These are phyloP conservation scores for Trichosanthes cucumerina DNA, from an alignment of 306 rosid species.

Conservation along the genomic window DNA sequence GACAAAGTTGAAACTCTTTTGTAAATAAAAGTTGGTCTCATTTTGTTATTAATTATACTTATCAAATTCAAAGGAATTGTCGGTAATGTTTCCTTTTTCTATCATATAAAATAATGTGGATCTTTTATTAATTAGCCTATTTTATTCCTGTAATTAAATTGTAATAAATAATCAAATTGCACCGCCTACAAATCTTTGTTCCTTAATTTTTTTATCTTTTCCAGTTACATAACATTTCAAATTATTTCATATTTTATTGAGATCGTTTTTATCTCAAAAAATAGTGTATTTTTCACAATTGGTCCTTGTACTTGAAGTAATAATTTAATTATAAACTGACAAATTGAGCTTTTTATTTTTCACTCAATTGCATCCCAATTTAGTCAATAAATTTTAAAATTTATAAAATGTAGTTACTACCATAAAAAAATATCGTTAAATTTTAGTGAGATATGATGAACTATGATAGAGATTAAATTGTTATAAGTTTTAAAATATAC, in stretches of 20 bases:
- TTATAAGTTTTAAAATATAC: no score
- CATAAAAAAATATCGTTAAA: no score
- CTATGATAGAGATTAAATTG: no score
- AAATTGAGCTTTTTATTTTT: no score
- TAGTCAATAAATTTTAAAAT: no score
- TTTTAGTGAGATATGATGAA: no score
- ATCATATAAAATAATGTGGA: neutral
- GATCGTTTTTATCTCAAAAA: no score
- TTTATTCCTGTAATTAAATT: neutral
- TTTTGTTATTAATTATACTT: neutral
- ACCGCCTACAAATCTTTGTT: neutral
- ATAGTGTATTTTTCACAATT: no score
- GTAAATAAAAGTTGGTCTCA: neutral
- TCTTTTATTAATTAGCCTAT: neutral
- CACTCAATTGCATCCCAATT: no score
- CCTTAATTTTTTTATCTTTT: neutral
- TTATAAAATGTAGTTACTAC: no score
- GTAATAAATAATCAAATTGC: neutral
- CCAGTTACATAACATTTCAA: neutral
- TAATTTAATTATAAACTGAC: no score
- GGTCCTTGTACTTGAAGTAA: no score
- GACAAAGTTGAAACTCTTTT: constrained; percentile 1
- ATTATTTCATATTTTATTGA: neutral
- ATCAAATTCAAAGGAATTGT: neutral
- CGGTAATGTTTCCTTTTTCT: neutral